phyloP scores from a whole-genome alignment of 345 rosid species.

The Acer yangbiense region DNA sequence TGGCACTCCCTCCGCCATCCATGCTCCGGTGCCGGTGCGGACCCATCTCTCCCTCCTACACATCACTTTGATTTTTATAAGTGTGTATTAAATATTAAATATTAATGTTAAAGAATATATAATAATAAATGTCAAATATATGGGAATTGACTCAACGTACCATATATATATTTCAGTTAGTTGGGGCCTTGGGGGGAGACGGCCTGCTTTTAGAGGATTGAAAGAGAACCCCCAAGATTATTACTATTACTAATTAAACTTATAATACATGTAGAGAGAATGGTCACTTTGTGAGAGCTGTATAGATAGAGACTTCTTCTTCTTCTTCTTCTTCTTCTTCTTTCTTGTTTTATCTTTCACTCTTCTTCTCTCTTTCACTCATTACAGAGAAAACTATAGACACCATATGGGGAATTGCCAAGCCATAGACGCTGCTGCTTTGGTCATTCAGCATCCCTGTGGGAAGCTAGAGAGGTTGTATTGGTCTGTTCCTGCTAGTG shows the following conservation, averaged over 20 bases:
- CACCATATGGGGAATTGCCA: slow-evolving; percentile 82
- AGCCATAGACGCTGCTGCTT: slow-evolving; percentile 93
- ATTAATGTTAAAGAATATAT: too few species aligned
- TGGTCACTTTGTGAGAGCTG: slow-evolving; percentile 46
- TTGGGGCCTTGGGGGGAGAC: slow-evolving; percentile 31
- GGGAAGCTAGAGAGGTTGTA: slow-evolving; percentile 84
- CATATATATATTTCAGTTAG: slow-evolving; percentile 13
- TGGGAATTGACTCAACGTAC: neutral
- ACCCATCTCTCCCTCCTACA: slow-evolving; percentile 4
- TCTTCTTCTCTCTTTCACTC: slow-evolving; percentile 10
- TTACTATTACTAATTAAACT: neutral
- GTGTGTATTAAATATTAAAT: too few species aligned
- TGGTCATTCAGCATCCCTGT: slow-evolving; percentile 85
- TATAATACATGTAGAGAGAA: slow-evolving; percentile 20
- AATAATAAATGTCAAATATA: neutral
- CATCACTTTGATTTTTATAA: too few species aligned
- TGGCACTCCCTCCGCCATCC: slow-evolving; percentile 33
- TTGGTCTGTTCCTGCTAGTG: slow-evolving; percentile 66
- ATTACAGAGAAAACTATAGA: slow-evolving; percentile 30
- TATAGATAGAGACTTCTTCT: slow-evolving; percentile 56
- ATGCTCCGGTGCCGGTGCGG: slow-evolving; percentile 28
- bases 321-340: slow-evolving; percentile 16
- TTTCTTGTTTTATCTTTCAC: neutral
- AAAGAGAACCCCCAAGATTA: too few species aligned
- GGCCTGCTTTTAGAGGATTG: slow-evolving; percentile 17